These are phyloP conservation scores for Linnemannia exigua DNA, from an alignment of 192 early-diverging fungal genomes.

Conservation along the genomic window DNA sequence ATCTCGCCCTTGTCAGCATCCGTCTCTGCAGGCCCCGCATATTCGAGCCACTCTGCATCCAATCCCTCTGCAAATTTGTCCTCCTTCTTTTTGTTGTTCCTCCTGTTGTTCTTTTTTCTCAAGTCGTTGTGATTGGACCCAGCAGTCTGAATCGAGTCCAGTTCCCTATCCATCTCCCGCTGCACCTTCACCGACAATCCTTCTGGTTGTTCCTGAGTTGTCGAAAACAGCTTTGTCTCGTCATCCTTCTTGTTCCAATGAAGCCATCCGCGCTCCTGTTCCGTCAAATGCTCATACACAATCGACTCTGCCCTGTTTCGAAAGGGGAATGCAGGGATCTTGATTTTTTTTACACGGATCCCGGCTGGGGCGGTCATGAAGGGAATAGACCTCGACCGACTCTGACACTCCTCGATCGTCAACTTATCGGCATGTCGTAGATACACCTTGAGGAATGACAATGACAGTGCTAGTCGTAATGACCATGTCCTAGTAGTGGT, in stretches of 20 bases:
- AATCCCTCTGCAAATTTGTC: slow-evolving; percentile 38
- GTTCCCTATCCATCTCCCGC: background rate
- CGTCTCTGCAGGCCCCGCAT: slow-evolving; percentile 10
- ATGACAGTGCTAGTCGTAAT: slow-evolving; percentile 15
- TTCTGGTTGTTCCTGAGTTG: background rate
- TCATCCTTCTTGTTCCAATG: background rate
- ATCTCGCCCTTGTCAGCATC: background rate
- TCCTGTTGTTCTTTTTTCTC: background rate
- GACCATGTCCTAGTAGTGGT: slow-evolving; percentile 21
- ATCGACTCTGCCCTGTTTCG: slow-evolving; percentile 32
- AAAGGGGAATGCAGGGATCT: slow-evolving; percentile 35
- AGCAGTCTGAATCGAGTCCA: background rate
- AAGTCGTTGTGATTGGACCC: background rate
- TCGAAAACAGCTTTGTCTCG: too few relatives aligned
- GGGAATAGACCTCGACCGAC: slow-evolving; percentile 37
- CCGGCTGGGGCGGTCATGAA: slow-evolving; percentile 46
- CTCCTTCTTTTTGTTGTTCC: background rate
- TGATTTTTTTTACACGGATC: slow-evolving; percentile 29
- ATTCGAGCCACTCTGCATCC: slow-evolving; percentile 47
- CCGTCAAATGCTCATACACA: slow-evolving; percentile 20
- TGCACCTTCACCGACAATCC: slow-evolving; percentile 11
- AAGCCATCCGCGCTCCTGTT: slow-evolving; percentile 22
- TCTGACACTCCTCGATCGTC: slow-evolving; percentile 38
- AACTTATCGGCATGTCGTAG: slow-evolving; percentile 21
- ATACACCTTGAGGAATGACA: slow-evolving; percentile 32